These are phyloP conservation scores for Penicillium angulare DNA, from an alignment of 495 filamentous ascomycete species.

Conservation along the genomic window DNA sequence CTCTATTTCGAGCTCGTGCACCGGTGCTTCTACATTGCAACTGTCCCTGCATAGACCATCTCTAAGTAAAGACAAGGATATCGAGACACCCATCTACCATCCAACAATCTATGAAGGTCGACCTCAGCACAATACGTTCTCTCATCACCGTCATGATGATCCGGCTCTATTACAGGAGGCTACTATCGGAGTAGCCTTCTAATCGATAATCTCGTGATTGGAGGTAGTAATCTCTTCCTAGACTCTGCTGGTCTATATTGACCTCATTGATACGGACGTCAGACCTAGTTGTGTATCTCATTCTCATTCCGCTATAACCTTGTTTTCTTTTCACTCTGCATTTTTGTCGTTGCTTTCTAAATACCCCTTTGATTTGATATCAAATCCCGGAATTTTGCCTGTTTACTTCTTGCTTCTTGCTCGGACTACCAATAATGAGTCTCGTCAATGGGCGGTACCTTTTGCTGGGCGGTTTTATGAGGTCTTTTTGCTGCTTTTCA, in stretches of 20 bases:
- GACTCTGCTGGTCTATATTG: no score
- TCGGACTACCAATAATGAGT: no score
- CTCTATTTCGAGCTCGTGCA: slow-evolving; percentile 32
- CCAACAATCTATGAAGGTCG: slow-evolving; percentile 32
- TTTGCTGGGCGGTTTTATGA: no score
- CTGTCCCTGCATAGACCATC: slow-evolving; percentile 22
- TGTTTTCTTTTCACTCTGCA: background rate
- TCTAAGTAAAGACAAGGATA: slow-evolving; percentile 20
- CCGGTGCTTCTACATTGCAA: slow-evolving; percentile 23
- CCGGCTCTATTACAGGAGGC: slow-evolving; percentile 20
- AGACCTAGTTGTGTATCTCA: background rate
- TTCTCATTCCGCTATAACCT: background rate
- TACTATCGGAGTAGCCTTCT: slow-evolving; percentile 40
- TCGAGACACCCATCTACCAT: slow-evolving; percentile 18
- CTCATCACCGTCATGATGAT: slow-evolving; percentile 20
- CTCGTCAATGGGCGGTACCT: no score
- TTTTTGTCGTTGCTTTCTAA: no score
- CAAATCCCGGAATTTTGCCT: no score
- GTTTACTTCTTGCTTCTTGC: no score
- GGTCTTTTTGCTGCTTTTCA: no score
- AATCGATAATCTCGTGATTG: no score
- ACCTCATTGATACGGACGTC: background rate
- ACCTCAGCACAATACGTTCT: slow-evolving; percentile 17
- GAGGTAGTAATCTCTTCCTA: no score
- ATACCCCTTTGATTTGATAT: no score